Conservation (phyloP, 192 early-diverging fungal genomes). For the Backusella luteola region DNA sequence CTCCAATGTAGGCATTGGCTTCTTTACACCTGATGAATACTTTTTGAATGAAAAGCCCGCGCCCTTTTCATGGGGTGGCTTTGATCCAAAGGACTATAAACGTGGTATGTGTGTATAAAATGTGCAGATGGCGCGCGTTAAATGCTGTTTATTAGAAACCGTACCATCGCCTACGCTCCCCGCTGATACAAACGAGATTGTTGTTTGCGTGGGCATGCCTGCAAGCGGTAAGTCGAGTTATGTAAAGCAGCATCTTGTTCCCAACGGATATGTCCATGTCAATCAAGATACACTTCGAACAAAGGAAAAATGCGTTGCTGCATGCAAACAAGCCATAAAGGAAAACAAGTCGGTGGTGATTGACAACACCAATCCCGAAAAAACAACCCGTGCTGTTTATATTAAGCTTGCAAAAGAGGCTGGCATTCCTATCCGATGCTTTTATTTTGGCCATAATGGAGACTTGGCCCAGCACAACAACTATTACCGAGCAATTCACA, state of each 20-base stretch:
- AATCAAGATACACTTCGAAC: constrained; percentile 85
- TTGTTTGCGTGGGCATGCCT: constrained; percentile 80
- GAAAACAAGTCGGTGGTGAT: constrained; percentile 65
- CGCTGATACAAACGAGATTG: constrained; percentile 46
- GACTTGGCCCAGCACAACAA: constrained; percentile 80
- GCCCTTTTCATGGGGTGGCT: constrained; percentile 47
- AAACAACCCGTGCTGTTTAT: constrained; percentile 59
- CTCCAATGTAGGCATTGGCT: constrained; percentile 64
- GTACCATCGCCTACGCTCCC: constrained; percentile 5
- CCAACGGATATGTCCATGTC: constrained; percentile 67
- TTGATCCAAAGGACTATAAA: constrained; percentile 45
- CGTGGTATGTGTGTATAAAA: constrained; percentile 24
- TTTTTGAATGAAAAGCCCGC: constrained; percentile 55
- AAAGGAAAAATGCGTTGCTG: constrained; percentile 69
- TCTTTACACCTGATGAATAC: constrained; percentile 81
- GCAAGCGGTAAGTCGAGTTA: constrained; percentile 86
- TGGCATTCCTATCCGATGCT: constrained; percentile 58
- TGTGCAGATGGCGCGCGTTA: background rate
- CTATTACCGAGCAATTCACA: constrained; percentile 55
- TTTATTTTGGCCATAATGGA: constrained; percentile 56
- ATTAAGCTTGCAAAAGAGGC: constrained; percentile 56
- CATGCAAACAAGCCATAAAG: constrained; percentile 48
- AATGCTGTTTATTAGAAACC: constrained; percentile 8
- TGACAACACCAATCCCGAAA: constrained; percentile 84
- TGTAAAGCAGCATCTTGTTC: constrained; percentile 56